A percentile compares a stretch with the other conserved stretches of the same genome.
Conservation (phyloP, 2,329 filamentous ascomycete species). For the Falciphora oryzae region DNA sequence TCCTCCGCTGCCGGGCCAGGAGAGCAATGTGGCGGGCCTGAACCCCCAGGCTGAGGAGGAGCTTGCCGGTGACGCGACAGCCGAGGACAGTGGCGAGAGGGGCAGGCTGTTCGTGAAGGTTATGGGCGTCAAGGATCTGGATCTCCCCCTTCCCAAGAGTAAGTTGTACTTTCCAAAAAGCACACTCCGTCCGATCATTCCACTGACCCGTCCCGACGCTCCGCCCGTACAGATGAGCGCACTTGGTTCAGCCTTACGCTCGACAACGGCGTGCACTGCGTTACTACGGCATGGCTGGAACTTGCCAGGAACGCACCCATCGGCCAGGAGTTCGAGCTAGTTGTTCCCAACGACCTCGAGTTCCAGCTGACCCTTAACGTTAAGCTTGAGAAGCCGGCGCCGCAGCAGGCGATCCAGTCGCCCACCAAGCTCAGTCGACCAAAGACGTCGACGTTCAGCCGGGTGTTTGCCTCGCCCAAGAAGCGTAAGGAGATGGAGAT, state of each 20-base stretch:
- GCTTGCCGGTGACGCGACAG: constrained; percentile 45
- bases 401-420: constrained; percentile 46
- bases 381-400: constrained; percentile 78
- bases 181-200: not conserved
- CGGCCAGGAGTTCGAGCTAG: constrained; percentile 95
- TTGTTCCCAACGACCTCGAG: constrained; percentile 95
- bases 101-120: constrained; percentile 96
- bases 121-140: constrained; percentile 93
- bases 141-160: constrained; percentile 87
- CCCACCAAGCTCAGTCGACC: constrained; percentile 59
- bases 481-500: constrained; percentile 94
- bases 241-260: constrained; percentile 93
- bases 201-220: not conserved
- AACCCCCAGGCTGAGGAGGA: constrained; percentile 67
- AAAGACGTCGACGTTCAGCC: constrained; percentile 85
- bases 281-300: constrained; percentile 94
- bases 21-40: constrained; percentile 67
- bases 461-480: constrained; percentile 89
- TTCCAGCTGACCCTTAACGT: constrained; percentile 97
- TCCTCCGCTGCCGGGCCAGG: constrained; percentile 81
- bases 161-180: constrained; percentile 32
- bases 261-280: constrained; percentile 97
- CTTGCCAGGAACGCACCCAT: constrained; percentile 88
- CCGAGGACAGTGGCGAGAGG: constrained; percentile 77
- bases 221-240: constrained; percentile 60